These are phyloP conservation scores for Mycena polygramma DNA, from an alignment of 768 basidiomycete genomes.

Conservation along the genomic window DNA sequence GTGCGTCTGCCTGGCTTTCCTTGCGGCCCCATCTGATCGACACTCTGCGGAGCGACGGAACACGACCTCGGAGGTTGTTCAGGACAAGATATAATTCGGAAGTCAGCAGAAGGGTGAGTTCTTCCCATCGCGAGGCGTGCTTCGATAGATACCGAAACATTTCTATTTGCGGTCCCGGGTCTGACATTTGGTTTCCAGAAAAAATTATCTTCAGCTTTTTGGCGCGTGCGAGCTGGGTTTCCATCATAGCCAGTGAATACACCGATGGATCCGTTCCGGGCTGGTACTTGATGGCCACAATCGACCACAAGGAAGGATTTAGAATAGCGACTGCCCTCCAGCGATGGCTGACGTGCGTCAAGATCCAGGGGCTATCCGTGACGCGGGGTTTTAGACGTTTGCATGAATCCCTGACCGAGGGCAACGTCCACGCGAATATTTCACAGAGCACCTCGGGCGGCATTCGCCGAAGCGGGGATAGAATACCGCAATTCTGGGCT, in stretches of 20 bases:
- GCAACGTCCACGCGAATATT: slow-evolving; percentile 16
- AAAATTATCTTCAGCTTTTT: not conserved
- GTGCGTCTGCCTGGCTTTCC: not conserved
- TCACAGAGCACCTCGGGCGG: slow-evolving; percentile 11
- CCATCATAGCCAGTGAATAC: not conserved
- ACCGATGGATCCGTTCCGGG: no score
- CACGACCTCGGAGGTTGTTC: not conserved
- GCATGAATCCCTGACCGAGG: no score
- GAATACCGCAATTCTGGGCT: not conserved
- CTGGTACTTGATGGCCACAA: not conserved
- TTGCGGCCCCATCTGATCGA: not conserved
- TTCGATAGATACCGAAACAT: not conserved
- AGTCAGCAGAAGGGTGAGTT: not conserved
- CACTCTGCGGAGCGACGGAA: not conserved
- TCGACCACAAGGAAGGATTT: slow-evolving; percentile 1
- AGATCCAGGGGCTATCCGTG: not conserved
- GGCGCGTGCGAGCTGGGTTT: not conserved
- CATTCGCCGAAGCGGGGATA: slow-evolving; percentile 7
- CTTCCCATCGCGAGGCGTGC: not conserved
- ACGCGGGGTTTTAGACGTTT: not conserved
- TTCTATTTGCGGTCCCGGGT: not conserved
- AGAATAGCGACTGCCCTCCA: slow-evolving; percentile 12
- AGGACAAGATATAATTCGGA: not conserved
- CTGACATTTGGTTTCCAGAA: not conserved
- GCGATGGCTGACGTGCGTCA: slow-evolving; percentile 11